These are phyloP conservation scores for Mycena floridula DNA, from an alignment of 768 basidiomycete genomes.

Conservation along the genomic window DNA sequence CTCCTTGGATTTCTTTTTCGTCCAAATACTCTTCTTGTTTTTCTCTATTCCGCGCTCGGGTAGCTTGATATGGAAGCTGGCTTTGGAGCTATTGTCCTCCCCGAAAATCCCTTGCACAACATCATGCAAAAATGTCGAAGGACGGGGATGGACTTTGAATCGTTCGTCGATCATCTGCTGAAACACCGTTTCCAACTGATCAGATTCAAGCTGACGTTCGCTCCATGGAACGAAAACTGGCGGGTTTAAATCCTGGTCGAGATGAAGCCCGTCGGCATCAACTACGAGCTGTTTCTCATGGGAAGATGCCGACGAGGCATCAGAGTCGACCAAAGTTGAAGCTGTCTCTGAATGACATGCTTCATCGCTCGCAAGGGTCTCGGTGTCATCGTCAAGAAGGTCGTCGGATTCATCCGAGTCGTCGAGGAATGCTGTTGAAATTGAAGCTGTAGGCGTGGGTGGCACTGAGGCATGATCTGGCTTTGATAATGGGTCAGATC, in stretches of 20 bases:
- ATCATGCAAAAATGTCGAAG: constrained; percentile 42
- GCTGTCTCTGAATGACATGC: constrained; percentile 17
- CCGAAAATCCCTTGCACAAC: constrained; percentile 48
- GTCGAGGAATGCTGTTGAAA: not conserved
- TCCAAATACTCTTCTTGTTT: constrained; percentile 23
- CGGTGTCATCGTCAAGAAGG: constrained; percentile 11
- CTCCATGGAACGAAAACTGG: constrained; percentile 6
- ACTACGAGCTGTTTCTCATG: not conserved
- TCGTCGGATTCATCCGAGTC: not conserved
- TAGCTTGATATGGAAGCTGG: constrained; percentile 49
- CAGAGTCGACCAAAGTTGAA: constrained; percentile 18
- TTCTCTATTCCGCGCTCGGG: constrained; percentile 34
- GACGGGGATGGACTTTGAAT: constrained; percentile 46
- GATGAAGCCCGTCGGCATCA: no score
- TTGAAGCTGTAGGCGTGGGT: no score
- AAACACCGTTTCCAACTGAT: constrained; percentile 52
- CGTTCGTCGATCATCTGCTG: constrained; percentile 49
- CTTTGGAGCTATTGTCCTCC: constrained; percentile 33
- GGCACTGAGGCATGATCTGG: no score
- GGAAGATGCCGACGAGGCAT: constrained; percentile 1
- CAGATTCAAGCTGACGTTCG: constrained; percentile 29
- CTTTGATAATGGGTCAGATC: no score
- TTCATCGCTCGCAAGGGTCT: constrained; percentile 23
- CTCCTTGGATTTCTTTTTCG: constrained; percentile 17
- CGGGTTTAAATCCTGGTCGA: not conserved